Conservation (phyloP, 2,329 filamentous ascomycete genomes). For the Neophaeococcomyces aloes region DNA sequence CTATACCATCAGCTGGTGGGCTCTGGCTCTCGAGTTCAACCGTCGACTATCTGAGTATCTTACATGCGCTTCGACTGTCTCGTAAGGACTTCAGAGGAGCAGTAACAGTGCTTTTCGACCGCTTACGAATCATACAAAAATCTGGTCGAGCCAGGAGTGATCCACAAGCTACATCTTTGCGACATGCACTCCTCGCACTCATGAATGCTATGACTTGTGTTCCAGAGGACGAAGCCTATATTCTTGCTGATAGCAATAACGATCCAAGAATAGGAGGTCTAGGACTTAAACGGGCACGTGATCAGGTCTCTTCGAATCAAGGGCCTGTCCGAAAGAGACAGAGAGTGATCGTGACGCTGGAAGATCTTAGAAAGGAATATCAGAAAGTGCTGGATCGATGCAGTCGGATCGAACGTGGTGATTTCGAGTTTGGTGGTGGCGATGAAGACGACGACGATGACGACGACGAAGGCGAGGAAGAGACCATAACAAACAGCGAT, state of each 20-base stretch:
- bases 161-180: slow-evolving; percentile 43
- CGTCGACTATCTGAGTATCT: slow-evolving; percentile 72
- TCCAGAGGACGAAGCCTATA: slow-evolving; percentile 69
- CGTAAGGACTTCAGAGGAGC: slow-evolving; percentile 77
- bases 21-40: slow-evolving; percentile 25
- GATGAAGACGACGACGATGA: slow-evolving; percentile 18
- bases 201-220: slow-evolving; percentile 91
- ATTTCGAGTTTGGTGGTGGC: slow-evolving; percentile 61
- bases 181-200: slow-evolving; percentile 70
- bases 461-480: slow-evolving; percentile 5
- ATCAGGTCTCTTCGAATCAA: slow-evolving; percentile 13
- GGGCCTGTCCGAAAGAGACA: slow-evolving; percentile 24
- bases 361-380: slow-evolving; percentile 79
- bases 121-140: slow-evolving; percentile 26
- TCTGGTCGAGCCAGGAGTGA: slow-evolving; percentile 25
- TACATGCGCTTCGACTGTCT: slow-evolving; percentile 82
- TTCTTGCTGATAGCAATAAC: slow-evolving; percentile 36
- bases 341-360: slow-evolving; percentile 71
- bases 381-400: slow-evolving; percentile 81
- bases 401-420: slow-evolving; percentile 75
- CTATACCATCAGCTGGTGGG: slow-evolving; percentile 2
- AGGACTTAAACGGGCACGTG: slow-evolving; percentile 7
- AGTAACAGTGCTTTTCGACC: slow-evolving; percentile 36
- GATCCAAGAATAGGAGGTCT: slow-evolving; percentile 8
- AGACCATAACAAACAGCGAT: background rate